Evolutionary conservation across 768 basidiomycete species (phyloP).

Genomic region (Collybiopsis confluens): DNA sequence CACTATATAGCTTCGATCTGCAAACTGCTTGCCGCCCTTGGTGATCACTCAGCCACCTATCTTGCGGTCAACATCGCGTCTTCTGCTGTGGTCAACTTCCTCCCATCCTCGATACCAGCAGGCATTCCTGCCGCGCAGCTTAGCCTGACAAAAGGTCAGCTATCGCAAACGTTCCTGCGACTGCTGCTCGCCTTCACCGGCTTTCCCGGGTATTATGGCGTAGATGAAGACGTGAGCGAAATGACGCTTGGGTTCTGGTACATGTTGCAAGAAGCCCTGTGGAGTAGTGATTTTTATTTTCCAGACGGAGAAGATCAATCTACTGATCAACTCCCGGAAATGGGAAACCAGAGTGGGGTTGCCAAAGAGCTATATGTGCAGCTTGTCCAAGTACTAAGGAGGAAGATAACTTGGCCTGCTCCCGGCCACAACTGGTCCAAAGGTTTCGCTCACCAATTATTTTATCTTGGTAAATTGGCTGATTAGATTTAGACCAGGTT

Average conservation of each 20-base stretch:
- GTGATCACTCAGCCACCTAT: conserved; percentile 83
- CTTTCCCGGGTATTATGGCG: conserved; percentile 67
- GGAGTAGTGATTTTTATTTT: conserved; percentile 58
- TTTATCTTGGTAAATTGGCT: conserved; percentile 2
- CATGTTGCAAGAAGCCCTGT: conserved; percentile 82
- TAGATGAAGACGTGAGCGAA: conserved; percentile 87
- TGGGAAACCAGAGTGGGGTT: conserved; percentile 38
- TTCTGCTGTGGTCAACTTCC: conserved; percentile 26
- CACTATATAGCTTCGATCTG: too few species aligned
- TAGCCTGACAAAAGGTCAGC: conserved; percentile 36
- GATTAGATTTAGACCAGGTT: conserved; percentile 51
- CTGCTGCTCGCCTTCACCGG: conserved; percentile 72
- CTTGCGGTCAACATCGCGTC: conserved; percentile 67
- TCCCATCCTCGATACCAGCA: conserved; percentile 12
- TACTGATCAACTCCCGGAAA: conserved; percentile 14
- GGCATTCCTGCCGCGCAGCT: conserved; percentile 17
- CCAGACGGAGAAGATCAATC: conserved; percentile 16
- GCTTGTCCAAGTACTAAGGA: conserved; percentile 63
- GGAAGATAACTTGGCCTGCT: conserved; percentile 74
- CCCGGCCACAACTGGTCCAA: conserved; percentile 54
- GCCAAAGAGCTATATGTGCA: conserved; percentile 79
- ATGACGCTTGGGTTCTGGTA: conserved; percentile 89
- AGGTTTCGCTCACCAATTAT: conserved; percentile 39
- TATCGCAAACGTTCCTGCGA: conserved; percentile 68
- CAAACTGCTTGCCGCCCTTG: conserved; percentile 75